A percentile compares a stretch with the other conserved stretches of the same genome.
phyloP scores from a whole-genome alignment of 495 filamentous ascomycete genomes.

The Penicillium turbatum region DNA sequence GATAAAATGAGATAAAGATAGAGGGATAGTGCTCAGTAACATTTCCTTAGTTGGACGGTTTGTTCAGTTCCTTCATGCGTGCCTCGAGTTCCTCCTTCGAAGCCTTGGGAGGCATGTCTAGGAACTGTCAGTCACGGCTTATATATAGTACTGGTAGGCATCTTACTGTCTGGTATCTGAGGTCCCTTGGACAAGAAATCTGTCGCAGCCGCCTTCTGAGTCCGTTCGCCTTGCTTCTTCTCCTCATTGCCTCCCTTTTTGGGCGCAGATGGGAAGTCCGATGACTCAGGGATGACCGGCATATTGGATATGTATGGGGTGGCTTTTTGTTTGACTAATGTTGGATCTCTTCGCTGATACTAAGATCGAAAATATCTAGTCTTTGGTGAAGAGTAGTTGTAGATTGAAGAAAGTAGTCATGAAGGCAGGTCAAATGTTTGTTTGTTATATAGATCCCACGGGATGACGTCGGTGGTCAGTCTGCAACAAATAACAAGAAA shows the following conservation, averaged over 20 bases:
- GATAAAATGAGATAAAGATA: background rate
- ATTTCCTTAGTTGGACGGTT: conserved; percentile 29
- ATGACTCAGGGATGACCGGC: conserved; percentile 37
- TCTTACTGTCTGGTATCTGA: conserved; percentile 42
- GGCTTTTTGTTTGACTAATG: background rate
- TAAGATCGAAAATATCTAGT: background rate
- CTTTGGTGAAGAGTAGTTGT: background rate
- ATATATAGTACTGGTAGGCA: background rate
- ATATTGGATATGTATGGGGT: conserved; percentile 14
- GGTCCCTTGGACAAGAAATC: conserved; percentile 45
- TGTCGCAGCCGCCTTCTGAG: conserved; percentile 33
- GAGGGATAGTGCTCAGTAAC: too few species aligned
- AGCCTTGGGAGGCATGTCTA: conserved; percentile 52
- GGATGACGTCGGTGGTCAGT: conserved; percentile 25
- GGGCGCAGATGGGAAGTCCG: conserved; percentile 20
- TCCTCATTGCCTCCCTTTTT: conserved; percentile 24
- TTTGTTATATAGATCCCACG: conserved; percentile 14
- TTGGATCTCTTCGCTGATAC: background rate
- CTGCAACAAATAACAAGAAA: background rate
- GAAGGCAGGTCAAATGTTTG: background rate
- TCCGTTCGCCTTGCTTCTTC: conserved; percentile 18
- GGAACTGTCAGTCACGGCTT: conserved; percentile 2
- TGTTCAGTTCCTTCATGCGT: conserved; percentile 62
- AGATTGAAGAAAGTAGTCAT: background rate
- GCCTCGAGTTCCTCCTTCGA: conserved; percentile 65